phyloP scores from a whole-genome alignment of 148 eudicot species.

The Rhododendron mucronatum region DNA sequence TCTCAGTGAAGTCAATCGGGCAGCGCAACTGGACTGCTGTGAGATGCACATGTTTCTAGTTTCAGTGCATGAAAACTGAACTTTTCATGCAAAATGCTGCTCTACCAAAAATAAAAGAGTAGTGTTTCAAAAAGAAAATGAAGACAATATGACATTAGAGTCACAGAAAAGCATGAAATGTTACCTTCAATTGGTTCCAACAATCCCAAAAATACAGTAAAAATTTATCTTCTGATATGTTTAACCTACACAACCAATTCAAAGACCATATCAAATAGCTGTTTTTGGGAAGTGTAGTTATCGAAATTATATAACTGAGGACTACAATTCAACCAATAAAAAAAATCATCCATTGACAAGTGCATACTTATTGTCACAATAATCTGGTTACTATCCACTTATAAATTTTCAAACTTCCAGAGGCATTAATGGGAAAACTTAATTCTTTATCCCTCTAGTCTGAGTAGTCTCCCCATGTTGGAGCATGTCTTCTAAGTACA shows the following conservation, averaged over 20 bases:
- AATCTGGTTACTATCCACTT: neutral
- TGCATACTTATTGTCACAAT: neutral
- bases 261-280: conserved; percentile 5
- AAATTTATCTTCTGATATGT: conserved; percentile 69
- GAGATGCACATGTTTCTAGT: neutral
- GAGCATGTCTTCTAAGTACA: neutral
- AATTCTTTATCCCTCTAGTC: neutral
- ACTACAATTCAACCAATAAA: neutral
- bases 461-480: neutral
- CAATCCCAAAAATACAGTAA: conserved; percentile 78
- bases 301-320: conserved; percentile 2
- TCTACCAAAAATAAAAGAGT: neutral
- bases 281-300: conserved; percentile 3
- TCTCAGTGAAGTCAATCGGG: neutral
- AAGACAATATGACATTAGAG: too few relatives aligned
- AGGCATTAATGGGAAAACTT: neutral
- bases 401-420: neutral
- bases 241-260: conserved; percentile 44
- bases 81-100: neutral
- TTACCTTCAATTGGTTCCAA: conserved; percentile 78
- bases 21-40: neutral
- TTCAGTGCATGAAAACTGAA: neutral
- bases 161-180: conserved; percentile 1
- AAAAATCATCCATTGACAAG: neutral
- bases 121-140: neutral